Evolutionary conservation across 2,329 filamentous ascomycete species (phyloP).

Genomic region (Coleophoma crateriformis): DNA sequence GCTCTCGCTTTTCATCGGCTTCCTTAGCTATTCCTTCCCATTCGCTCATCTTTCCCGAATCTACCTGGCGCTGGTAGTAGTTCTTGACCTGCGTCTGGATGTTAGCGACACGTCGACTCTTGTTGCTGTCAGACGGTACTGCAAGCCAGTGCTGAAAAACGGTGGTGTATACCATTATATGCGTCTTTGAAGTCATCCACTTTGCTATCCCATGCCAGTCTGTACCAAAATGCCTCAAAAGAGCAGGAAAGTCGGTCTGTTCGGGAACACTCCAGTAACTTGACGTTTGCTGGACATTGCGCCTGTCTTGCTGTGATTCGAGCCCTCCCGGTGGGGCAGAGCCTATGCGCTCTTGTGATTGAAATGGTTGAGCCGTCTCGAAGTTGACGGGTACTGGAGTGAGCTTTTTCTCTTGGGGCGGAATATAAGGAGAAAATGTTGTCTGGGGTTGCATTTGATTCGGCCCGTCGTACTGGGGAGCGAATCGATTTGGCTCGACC

Average conservation of each 20-base stretch:
- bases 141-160: conserved; percentile 23
- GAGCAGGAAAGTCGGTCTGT: conserved; percentile 67
- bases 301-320: conserved; percentile 21
- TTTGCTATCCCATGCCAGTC: conserved; percentile 72
- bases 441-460: conserved; percentile 5
- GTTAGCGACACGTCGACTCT: conserved; percentile 26
- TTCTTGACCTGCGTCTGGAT: conserved; percentile 54
- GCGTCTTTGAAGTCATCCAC: conserved; percentile 79
- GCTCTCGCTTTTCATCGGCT: conserved; percentile 48
- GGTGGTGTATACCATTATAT: conserved; percentile 65
- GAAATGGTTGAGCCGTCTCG: conserved; percentile 11
- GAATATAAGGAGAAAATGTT: conserved; percentile 13
- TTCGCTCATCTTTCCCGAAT: conserved; percentile 47
- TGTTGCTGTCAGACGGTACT: conserved; percentile 20
- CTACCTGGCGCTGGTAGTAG: conserved; percentile 59
- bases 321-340: conserved; percentile 18
- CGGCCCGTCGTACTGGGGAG: conserved; percentile 18
- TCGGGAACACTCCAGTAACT: conserved; percentile 89
- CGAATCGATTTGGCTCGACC: conserved; percentile 10
- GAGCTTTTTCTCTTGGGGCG: conserved; percentile 13
- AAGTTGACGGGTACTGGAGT: conserved; percentile 11
- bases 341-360: conserved; percentile 19
- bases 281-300: conserved; percentile 49
- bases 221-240: conserved; percentile 70
- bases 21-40: conserved; percentile 56